Evolutionary conservation across 2,329 filamentous ascomycete species (phyloP), one percentile per base, ranked within the genome.

Genomic region (Grosmannia clavigera): DNA sequence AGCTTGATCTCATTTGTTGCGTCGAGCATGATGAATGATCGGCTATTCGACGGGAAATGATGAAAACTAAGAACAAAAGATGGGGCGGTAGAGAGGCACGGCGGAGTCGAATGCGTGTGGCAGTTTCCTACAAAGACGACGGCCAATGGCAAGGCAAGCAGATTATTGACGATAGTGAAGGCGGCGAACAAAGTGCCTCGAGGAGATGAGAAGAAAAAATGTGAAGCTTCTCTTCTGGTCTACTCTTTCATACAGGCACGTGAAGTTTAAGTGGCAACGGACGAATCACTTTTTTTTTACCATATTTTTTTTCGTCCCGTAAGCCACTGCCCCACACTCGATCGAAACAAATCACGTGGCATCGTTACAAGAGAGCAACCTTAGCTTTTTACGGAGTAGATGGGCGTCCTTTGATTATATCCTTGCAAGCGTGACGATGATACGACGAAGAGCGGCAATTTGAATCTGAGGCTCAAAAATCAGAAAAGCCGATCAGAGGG

Each of bases 1-100:
- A 74, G 59, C 63, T 74, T 74, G 68, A 74, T 73, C 65, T 73
- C 71, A 66, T 74, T 74, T 62, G 70, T 70, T 11, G 62, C 60
- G 51, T 61, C 57, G 53, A 58, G 58, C 61, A 64, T 61, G 27
- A 51, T 61, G 50, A 31, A 22, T 38, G 48, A 12, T 55, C 35
- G 51, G 50, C n/a, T 33, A 58, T 50, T 27, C 25, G 33, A 19
- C 27, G 22, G 33, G 33, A 35, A 53, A 22, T 31, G 25, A 19
- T 14, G 11, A 25, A 46, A 46, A 35, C 19, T 46, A 46, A 35
- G 46, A 31, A 51, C 25, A 10, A 9, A 31, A 25, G 27, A n/a
- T 29, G 40, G 19, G 38, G 11, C 22, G 29, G 22, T 19, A 16
- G 38, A 19, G 33, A 43, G 12, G n/a, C 29, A 27, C n/a, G 40